Conservation (phyloP, 352 stramenopile species). For the Phytophthora colocasiae region DNA sequence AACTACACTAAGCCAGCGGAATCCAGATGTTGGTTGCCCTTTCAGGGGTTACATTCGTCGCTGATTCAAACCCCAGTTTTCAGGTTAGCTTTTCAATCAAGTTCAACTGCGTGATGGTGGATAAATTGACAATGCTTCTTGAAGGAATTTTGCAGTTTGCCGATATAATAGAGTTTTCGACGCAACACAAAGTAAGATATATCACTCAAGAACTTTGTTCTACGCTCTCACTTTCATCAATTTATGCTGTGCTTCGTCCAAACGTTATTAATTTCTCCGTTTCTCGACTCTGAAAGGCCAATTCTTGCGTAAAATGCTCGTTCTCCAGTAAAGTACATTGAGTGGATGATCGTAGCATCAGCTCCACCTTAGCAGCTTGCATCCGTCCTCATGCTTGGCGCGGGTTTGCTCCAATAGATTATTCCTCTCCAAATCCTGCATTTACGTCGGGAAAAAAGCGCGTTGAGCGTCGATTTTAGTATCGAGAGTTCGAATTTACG, state of each 20-base stretch:
- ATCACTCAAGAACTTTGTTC: slow-evolving; percentile 52
- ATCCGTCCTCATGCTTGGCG: slow-evolving; percentile 68
- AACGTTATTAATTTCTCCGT: slow-evolving; percentile 70
- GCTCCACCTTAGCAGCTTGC: slow-evolving; percentile 58
- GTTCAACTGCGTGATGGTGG: too few species aligned
- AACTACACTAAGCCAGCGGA: too few species aligned
- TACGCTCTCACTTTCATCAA: slow-evolving; percentile 47
- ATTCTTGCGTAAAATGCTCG: slow-evolving; percentile 75
- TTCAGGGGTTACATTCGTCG: too few species aligned
- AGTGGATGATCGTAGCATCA: slow-evolving; percentile 64
- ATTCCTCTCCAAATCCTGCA: slow-evolving; percentile 62
- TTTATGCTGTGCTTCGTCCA: slow-evolving; percentile 55
- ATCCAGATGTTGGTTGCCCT: too few species aligned
- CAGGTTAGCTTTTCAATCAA: too few species aligned
- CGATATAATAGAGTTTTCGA: too few species aligned
- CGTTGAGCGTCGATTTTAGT: slow-evolving; percentile 40
- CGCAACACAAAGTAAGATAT: too few species aligned
- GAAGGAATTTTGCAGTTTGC: too few species aligned
- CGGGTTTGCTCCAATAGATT: slow-evolving; percentile 71
- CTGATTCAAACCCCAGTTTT: too few species aligned
- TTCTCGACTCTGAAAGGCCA: slow-evolving; percentile 77
- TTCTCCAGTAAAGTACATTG: slow-evolving; percentile 87
- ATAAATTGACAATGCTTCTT: too few species aligned
- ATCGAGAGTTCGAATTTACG: slow-evolving; percentile 43
- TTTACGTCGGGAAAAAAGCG: slow-evolving; percentile 38